A percentile compares a stretch with the other conserved stretches of the same genome.
These are phyloP conservation scores for Talaromyces sp. DNA, from an alignment of 2,329 filamentous ascomycete species.

Conservation along the genomic window DNA sequence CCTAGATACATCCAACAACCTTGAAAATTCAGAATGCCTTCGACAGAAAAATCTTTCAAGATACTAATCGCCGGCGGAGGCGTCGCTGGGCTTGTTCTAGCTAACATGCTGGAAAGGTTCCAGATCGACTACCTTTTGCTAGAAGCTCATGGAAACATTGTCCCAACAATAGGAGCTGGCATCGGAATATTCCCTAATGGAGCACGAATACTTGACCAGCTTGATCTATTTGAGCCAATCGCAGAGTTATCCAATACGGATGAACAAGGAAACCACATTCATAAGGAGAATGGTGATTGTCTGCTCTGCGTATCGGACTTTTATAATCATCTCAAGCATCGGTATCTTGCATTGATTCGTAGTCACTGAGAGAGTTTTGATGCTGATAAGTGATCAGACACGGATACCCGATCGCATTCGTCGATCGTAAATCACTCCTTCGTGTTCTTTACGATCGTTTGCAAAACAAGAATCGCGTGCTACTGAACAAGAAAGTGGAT, in stretches of 20 bases:
- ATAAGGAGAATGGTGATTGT: not conserved
- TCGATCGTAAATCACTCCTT: constrained; percentile 20
- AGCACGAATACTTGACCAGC: constrained; percentile 47
- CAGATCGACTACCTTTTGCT: constrained; percentile 48
- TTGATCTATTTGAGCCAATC: constrained; percentile 38
- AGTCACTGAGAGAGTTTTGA: not conserved
- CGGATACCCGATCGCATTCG: constrained; percentile 18
- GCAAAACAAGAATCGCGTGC: constrained; percentile 27
- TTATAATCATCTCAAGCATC: not conserved
- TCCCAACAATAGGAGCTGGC: constrained; percentile 44
- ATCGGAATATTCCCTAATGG: constrained; percentile 45
- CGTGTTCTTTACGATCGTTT: constrained; percentile 19
- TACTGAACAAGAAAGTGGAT: constrained; percentile 25
- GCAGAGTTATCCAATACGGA: not conserved
- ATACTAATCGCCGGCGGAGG: constrained; percentile 49
- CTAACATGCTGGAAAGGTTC: constrained; percentile 43
- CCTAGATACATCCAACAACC: not conserved
- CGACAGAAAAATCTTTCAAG: constrained; percentile 13
- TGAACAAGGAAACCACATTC: not conserved
- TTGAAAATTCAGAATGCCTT: not conserved
- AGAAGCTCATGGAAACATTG: constrained; percentile 34
- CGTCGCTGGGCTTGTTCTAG: constrained; percentile 45
- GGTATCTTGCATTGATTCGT: not conserved
- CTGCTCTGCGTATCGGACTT: not conserved
- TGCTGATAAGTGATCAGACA: not conserved